Evolutionary conservation across 2,329 filamentous ascomycete species (phyloP).

Genomic region (Aspergillus eucalypticola): DNA sequence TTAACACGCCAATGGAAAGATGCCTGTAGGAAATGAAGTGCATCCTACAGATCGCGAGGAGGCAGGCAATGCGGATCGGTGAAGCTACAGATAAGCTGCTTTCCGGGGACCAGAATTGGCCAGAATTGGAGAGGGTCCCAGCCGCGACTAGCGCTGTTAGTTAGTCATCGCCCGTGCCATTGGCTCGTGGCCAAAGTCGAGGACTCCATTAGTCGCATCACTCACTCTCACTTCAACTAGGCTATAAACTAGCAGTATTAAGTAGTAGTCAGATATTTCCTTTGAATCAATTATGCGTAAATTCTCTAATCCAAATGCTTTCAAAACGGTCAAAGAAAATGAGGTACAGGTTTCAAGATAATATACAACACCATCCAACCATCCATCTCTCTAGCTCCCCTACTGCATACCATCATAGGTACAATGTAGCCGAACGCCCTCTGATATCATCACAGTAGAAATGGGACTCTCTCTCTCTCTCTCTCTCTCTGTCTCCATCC

Average conservation of each 20-base stretch:
- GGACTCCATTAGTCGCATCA: background rate
- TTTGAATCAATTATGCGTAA: background rate
- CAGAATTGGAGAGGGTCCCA: background rate
- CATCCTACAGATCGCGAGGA: background rate
- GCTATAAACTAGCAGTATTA: too few species aligned
- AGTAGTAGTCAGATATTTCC: too few species aligned
- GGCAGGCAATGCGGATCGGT: background rate
- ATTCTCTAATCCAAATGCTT: background rate
- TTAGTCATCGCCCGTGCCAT: background rate
- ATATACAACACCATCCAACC: background rate
- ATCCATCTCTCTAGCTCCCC: background rate
- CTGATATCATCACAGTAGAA: background rate
- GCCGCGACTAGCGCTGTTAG: background rate
- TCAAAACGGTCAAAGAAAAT: conserved; percentile 1
- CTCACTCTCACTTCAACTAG: background rate
- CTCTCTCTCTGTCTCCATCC: too few species aligned
- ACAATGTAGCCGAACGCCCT: background rate
- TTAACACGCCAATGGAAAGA: background rate
- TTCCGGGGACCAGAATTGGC: background rate
- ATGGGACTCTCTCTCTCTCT: background rate
- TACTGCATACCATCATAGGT: background rate
- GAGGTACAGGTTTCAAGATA: background rate
- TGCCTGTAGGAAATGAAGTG: background rate
- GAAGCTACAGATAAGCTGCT: background rate
- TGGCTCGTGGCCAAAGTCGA: background rate